A percentile compares a stretch with the other conserved stretches of the same genome.
These are phyloP conservation scores for Jacaranda mimosifolia DNA, from an alignment of 257 asterid genomes.

Conservation along the genomic window DNA sequence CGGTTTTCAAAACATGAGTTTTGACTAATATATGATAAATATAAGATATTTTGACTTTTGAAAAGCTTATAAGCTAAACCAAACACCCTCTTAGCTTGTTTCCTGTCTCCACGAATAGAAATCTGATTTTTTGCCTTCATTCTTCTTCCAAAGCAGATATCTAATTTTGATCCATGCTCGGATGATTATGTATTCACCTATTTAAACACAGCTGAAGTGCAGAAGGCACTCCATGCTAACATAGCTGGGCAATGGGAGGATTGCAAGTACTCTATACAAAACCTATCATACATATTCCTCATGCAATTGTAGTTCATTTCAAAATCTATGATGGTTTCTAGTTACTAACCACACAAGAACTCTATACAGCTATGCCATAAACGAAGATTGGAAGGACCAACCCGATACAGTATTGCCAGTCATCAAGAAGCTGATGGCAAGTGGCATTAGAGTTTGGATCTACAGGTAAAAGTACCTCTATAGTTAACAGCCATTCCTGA, in stretches of 20 bases:
- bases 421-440: constrained; percentile 51
- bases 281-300: neutral
- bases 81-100: neutral
- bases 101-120: no score
- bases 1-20: no score
- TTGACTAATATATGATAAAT: no score
- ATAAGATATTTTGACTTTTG: no score
- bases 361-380: constrained; percentile 24
- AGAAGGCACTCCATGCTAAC: constrained; percentile 55
- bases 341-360: no score
- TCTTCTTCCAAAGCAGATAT: constrained; percentile 28
- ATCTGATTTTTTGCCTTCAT: no score
- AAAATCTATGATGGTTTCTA: neutral
- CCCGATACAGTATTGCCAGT: constrained; percentile 46
- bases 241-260: constrained; percentile 43
- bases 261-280: constrained; percentile 47
- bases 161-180: constrained; percentile 61
- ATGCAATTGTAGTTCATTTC: neutral
- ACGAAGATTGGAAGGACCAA: constrained; percentile 40
- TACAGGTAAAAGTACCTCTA: constrained; percentile 40
- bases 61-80: no score
- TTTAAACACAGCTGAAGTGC: constrained; percentile 52
- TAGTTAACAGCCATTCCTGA: no score
- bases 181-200: constrained; percentile 39
- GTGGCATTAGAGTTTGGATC: constrained; percentile 54